phyloP scores from a whole-genome alignment of 2,329 filamentous ascomycete genomes.

The Aspergillus chevalieri region DNA sequence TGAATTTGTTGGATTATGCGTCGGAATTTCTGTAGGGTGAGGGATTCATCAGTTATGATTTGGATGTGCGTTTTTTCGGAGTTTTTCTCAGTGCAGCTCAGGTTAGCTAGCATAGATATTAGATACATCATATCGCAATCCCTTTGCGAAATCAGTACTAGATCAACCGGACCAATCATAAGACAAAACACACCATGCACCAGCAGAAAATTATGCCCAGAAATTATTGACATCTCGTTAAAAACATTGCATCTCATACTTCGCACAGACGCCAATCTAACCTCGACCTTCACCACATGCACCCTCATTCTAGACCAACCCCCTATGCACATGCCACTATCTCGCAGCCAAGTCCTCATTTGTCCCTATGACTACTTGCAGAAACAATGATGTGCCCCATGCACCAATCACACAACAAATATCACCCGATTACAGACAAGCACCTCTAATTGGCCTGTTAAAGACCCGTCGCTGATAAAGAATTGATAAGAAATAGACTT shows the following conservation, averaged over 20 bases:
- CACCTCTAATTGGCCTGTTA: background rate
- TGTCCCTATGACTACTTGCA: background rate
- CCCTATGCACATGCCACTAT: background rate
- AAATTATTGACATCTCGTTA: background rate
- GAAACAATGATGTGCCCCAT: background rate
- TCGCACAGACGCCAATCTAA: background rate
- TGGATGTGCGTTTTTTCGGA: too few species aligned
- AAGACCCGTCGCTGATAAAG: background rate
- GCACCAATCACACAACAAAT: background rate
- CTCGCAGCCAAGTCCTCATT: background rate
- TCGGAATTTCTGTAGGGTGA: background rate
- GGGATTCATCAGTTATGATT: too few species aligned
- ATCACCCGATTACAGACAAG: background rate
- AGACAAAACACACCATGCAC: too few species aligned
- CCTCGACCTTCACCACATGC: background rate
- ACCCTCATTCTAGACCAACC: too few species aligned
- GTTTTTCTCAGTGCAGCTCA: too few species aligned
- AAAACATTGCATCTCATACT: background rate
- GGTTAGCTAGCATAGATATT: too few species aligned
- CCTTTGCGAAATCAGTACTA: too few species aligned
- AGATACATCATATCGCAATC: too few species aligned
- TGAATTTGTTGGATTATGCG: constrained; percentile 19
- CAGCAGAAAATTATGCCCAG: too few species aligned
- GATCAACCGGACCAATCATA: too few species aligned
- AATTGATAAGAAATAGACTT: background rate